Base-by-base conservation (phyloP, 331 rosid species). In the Erythrophleum ivorense region DNA sequence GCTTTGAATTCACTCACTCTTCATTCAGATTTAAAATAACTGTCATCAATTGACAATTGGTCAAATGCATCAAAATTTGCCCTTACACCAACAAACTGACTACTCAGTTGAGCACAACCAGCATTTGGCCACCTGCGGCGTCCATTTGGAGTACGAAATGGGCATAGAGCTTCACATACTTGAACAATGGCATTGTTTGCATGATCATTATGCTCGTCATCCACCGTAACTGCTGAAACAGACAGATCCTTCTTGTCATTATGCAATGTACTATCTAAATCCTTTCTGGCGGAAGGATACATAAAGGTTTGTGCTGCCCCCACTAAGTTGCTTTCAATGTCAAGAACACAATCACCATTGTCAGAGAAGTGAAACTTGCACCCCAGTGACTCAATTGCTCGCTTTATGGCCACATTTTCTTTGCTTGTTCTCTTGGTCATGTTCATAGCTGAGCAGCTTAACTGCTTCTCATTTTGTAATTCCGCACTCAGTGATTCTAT, bases 61-160 rank as follows among this genome's bases (percentile, higher is more conserved):
- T 96, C 98, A 73, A 96, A 90, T 52, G 98, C 99, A 81, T 96
- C 98, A 75, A 85, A 96, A 88, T 96, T 96, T 67, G 97, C 98
- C 89, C 86, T 96, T 7, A 96, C 73, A 49, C 99, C 98, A 19
- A 94, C 88, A 82, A 93, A 87, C 75, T 96, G 99, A 85, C 94
- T 94, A 67, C 92, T 78, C 40, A 87, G 75, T 75, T 88, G 98
- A 59, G 97, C 98, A 88, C 99, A 96, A 38, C 84, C 95, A 49
- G 95, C 90, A 82, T 88, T 91, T 18, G 98, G 99, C 99, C 99
- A 94, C 78, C 87, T 82, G 85, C 98, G 94, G 76, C 91, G 89
- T 81, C 97, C 97, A 45, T 83, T 92, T 48, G 83, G 84, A 63
- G 90, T 72, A 68, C 87, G 88, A 78, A 91, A 81, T 1, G 97